Evolutionary conservation across 2,329 filamentous ascomycete genomes (phyloP).

Genomic region (Colletotrichum gloeosporioides): DNA sequence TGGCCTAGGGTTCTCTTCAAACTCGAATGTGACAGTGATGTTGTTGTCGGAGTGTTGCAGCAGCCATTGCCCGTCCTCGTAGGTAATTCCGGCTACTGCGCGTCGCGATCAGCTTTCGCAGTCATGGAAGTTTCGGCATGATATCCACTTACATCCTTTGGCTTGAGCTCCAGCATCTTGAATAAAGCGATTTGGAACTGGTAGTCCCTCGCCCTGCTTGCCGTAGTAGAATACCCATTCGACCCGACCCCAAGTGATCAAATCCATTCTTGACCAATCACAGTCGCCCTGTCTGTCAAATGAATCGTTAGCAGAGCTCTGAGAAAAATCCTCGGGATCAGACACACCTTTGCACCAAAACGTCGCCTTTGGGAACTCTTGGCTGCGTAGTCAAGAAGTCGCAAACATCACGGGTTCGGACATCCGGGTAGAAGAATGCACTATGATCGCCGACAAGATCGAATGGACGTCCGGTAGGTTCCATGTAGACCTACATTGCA

Average conservation of each 20-base stretch:
- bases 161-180: not conserved
- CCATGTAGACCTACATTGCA: not conserved
- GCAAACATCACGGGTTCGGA: not conserved
- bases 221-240: not conserved
- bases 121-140: not conserved
- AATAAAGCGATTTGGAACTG: not conserved
- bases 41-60: not conserved
- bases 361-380: not conserved
- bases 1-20: not conserved
- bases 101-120: not conserved
- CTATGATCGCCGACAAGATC: not conserved
- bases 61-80: not conserved
- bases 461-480: not conserved
- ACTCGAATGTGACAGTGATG: not conserved
- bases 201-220: not conserved
- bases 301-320: not conserved
- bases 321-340: fast-evolving
- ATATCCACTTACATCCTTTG: not conserved
- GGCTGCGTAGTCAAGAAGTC: not conserved
- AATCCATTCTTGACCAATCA: not conserved
- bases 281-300: not conserved
- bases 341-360: not conserved
- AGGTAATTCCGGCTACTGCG: not conserved
- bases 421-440: not conserved
- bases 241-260: not conserved